Conservation (phyloP, 495 filamentous ascomycete genomes). For the Pyronema omphalodes region DNA sequence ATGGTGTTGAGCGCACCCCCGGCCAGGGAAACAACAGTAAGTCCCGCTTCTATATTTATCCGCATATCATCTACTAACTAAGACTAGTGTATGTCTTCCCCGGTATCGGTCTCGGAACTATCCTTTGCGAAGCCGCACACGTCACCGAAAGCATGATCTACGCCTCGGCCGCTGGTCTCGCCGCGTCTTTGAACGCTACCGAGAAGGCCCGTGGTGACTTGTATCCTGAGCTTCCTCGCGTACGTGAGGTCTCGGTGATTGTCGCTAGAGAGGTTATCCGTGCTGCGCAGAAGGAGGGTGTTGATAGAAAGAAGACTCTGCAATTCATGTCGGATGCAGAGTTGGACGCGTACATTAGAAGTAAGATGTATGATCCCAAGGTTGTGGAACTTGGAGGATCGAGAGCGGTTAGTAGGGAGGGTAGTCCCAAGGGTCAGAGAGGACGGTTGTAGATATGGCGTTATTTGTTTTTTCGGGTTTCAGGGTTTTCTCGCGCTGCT, state of each 20-base stretch:
- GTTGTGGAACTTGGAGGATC: neutral
- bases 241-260: constrained; percentile 71
- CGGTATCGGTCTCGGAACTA: constrained; percentile 85
- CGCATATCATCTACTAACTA: constrained; percentile 32
- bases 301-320: constrained; percentile 50
- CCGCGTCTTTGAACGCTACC: constrained; percentile 54
- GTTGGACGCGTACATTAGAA: constrained; percentile 48
- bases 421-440: neutral
- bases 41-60: too few species aligned
- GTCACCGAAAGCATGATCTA: constrained; percentile 95
- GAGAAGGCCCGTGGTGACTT: constrained; percentile 69
- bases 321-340: constrained; percentile 41
- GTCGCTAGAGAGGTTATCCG: constrained; percentile 90
- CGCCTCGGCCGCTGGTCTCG: constrained; percentile 66
- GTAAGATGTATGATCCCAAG: constrained; percentile 54
- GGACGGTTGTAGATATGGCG: neutral
- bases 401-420: neutral
- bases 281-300: constrained; percentile 50
- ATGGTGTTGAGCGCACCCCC: constrained; percentile 55
- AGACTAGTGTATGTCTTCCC: constrained; percentile 82
- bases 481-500: too few species aligned
- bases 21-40: constrained; percentile 51
- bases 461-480: neutral
- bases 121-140: constrained; percentile 71
- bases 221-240: constrained; percentile 84